phyloP scores from a whole-genome alignment of 2,329 filamentous ascomycete species.

The Pseudofabraea citricarpa region DNA sequence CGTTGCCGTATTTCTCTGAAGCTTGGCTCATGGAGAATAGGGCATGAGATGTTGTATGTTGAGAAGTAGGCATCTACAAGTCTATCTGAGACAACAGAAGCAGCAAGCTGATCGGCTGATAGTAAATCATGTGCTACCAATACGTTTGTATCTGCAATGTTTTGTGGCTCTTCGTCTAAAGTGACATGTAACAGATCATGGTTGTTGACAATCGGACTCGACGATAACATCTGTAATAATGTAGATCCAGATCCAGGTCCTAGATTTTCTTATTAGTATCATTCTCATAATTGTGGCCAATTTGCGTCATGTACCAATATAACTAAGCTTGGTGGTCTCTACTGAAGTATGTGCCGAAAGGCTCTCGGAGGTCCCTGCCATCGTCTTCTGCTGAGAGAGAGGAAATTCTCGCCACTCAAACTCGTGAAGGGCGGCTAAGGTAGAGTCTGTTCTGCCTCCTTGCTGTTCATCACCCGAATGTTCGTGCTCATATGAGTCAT shows the following conservation, averaged over 20 bases:
- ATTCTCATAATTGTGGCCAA: no score
- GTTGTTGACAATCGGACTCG: not conserved
- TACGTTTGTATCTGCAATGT: slow-evolving; percentile 5
- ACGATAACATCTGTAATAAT: not conserved
- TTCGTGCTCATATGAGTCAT: not conserved
- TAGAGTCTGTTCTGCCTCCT: not conserved
- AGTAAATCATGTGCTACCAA: slow-evolving; percentile 8
- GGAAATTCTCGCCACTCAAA: slow-evolving; percentile 14
- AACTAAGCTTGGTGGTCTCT: slow-evolving; percentile 28
- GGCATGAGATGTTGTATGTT: slow-evolving; percentile 15
- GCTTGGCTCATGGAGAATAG: slow-evolving; percentile 12
- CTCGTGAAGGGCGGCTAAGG: slow-evolving; percentile 4
- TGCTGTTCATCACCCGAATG: slow-evolving; percentile 9
- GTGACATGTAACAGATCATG: not conserved
- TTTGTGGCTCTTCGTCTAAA: slow-evolving; percentile 4
- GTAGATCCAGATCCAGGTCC: not conserved
- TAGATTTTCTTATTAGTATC: not conserved
- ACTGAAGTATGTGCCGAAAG: slow-evolving; percentile 31
- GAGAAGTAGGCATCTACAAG: slow-evolving; percentile 18
- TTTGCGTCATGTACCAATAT: no score
- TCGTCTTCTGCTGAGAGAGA: slow-evolving; percentile 16
- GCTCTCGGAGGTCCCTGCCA: slow-evolving; percentile 26
- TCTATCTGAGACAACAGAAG: slow-evolving; percentile 20
- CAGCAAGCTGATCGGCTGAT: slow-evolving; percentile 15
- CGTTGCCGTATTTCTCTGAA: slow-evolving; percentile 22